These are phyloP conservation scores for Xylaria sp. DNA, from an alignment of 2,329 filamentous ascomycete species.

Conservation along the genomic window DNA sequence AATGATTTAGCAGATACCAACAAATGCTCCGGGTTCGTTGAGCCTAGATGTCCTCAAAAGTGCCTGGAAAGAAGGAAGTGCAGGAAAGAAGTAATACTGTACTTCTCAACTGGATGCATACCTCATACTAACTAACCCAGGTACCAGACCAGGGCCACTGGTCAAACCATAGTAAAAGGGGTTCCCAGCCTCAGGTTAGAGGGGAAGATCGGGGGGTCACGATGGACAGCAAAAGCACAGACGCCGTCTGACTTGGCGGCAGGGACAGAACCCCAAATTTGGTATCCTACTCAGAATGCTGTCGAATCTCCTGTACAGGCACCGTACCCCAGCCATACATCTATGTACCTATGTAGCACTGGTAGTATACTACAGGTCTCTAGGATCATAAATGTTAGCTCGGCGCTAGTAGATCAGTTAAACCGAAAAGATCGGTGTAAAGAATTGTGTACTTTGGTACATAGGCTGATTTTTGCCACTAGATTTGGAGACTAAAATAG, in stretches of 20 bases:
- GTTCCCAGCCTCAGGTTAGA: slow-evolving; percentile 20
- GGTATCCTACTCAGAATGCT: neutral
- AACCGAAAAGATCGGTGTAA: no score
- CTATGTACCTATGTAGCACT: neutral
- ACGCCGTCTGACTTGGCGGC: slow-evolving; percentile 37
- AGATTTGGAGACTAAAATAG: no score
- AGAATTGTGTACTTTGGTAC: no score
- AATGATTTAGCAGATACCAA: neutral
- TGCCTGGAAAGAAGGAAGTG: neutral
- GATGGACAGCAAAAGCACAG: slow-evolving; percentile 37
- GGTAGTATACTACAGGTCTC: neutral
- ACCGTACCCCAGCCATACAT: no score
- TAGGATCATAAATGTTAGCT: no score
- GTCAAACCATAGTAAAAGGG: slow-evolving; percentile 14
- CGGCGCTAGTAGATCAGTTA: no score
- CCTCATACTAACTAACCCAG: neutral
- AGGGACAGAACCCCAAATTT: slow-evolving; percentile 15
- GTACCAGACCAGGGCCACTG: slow-evolving; percentile 1
- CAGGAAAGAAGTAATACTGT: neutral
- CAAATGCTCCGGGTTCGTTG: neutral
- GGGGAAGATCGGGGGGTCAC: slow-evolving; percentile 38
- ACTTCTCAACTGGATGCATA: neutral
- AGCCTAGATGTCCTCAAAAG: slow-evolving; percentile 5
- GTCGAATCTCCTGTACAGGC: neutral
- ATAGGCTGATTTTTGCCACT: no score